Conservation (phyloP, 2,329 filamentous ascomycete species). For the Pestalotiopsis sp. region DNA sequence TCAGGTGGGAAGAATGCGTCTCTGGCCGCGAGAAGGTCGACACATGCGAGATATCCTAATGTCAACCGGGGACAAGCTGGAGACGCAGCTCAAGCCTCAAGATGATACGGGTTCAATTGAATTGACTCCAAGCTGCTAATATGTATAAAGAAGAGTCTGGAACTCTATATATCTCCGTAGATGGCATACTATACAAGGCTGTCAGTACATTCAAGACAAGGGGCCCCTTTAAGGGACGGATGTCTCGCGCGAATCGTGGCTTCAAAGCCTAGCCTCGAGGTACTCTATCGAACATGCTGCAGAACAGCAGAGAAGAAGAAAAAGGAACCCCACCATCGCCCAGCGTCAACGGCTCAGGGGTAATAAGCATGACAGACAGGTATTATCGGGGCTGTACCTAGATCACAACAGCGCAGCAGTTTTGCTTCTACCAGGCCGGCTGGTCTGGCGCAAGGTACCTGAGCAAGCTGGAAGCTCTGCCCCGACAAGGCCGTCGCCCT, state of each 20-base stretch:
- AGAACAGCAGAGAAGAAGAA: neutral
- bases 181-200: neutral
- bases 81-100: neutral
- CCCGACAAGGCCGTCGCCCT: neutral
- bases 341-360: constrained; percentile 1
- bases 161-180: neutral
- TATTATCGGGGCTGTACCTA: neutral
- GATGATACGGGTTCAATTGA: neutral
- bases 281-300: neutral
- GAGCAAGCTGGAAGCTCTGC: neutral
- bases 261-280: neutral
- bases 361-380: neutral
- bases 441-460: neutral
- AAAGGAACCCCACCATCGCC: neutral
- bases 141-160: neutral
- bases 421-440: neutral
- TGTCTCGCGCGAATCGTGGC: neutral
- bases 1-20: neutral
- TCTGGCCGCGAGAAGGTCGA: neutral
- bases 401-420: neutral
- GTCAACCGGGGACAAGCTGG: neutral
- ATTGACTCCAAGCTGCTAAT: neutral
- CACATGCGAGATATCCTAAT: neutral
- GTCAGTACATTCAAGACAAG: neutral
- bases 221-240: neutral